phyloP scores from a whole-genome alignment of 495 filamentous ascomycete genomes.

The Podospora comata region DNA sequence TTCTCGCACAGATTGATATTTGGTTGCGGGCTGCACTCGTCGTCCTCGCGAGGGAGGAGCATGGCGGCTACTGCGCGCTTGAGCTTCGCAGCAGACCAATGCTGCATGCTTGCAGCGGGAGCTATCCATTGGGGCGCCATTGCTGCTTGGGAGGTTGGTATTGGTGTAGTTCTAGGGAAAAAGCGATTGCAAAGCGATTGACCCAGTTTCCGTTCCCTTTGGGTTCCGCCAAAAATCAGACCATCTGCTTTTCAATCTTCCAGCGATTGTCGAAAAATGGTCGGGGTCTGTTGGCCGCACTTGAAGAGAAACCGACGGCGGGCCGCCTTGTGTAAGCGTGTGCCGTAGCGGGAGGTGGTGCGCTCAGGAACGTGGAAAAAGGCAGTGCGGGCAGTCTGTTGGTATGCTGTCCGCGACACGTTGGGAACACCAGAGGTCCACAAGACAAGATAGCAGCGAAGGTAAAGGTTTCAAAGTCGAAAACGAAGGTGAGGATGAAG shows the following conservation, averaged over 20 bases:
- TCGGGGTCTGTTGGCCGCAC: not conserved
- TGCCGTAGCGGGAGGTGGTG: not conserved
- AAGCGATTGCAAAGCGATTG: not conserved
- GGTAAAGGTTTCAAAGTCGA: not conserved
- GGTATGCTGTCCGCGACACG: constrained; percentile 1
- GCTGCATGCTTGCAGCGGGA: not conserved
- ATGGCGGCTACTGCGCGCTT: constrained; percentile 17
- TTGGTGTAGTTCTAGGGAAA: not conserved
- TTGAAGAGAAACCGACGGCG: not conserved
- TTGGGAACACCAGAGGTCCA: not conserved
- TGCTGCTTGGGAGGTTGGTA: not conserved
- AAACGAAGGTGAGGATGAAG: not conserved
- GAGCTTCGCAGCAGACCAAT: constrained; percentile 10
- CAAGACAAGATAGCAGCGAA: not conserved
- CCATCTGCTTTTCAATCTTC: not conserved
- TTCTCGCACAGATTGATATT: constrained; percentile 30
- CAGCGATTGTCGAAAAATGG: not conserved
- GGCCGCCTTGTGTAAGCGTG: not conserved
- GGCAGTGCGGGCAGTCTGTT: not conserved
- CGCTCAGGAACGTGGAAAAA: constrained; percentile 3
- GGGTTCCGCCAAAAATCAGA: not conserved
- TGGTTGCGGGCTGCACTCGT: constrained; percentile 16
- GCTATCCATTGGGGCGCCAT: constrained; percentile 12
- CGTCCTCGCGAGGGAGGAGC: constrained; percentile 23
- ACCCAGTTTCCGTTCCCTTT: not conserved